Evolutionary conservation across 371 early-diverging fungal genomes (phyloP).

Genomic region (Dichotomocladium elegans): DNA sequence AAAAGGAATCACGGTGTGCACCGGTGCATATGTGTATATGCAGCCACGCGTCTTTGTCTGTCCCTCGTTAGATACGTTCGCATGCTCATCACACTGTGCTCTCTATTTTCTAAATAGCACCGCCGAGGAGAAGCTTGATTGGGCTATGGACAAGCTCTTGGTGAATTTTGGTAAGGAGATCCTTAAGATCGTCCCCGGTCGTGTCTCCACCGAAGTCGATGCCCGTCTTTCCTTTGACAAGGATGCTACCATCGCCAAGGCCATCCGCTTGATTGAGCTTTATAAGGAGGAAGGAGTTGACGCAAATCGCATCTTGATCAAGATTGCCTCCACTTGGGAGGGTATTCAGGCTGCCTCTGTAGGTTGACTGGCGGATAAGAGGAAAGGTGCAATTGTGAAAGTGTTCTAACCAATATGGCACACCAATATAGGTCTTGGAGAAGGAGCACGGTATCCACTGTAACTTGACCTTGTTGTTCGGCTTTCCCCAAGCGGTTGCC

Average conservation of each 20-base stretch:
- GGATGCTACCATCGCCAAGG: slow-evolving; percentile 91
- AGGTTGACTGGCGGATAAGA: neutral
- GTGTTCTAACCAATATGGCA: neutral
- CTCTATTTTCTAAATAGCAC: neutral
- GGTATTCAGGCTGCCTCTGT: slow-evolving; percentile 96
- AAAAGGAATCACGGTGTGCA: slow-evolving; percentile 16
- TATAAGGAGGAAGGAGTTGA: slow-evolving; percentile 84
- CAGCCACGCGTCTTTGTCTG: neutral
- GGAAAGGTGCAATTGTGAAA: neutral
- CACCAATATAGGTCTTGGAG: slow-evolving; percentile 57
- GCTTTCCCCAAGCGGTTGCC: slow-evolving; percentile 93
- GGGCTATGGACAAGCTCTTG: slow-evolving; percentile 92
- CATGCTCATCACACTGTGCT: neutral
- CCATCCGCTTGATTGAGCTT: slow-evolving; percentile 82
- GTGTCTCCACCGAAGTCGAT: slow-evolving; percentile 98
- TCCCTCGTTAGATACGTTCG: neutral
- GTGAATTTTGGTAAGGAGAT: slow-evolving; percentile 97
- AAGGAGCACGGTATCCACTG: slow-evolving; percentile 90
- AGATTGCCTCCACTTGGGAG: slow-evolving; percentile 98
- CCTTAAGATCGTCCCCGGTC: slow-evolving; percentile 95
- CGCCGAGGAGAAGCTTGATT: slow-evolving; percentile 69
- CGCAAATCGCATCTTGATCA: slow-evolving; percentile 93
- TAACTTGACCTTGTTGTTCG: slow-evolving; percentile 96
- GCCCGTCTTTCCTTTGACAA: slow-evolving; percentile 94
- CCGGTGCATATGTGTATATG: neutral